A percentile compares a stretch with the other conserved stretches of the same genome.
Evolutionary conservation across 495 filamentous ascomycete genomes (phyloP).

Genomic region (Hypoxylon fragiforme): DNA sequence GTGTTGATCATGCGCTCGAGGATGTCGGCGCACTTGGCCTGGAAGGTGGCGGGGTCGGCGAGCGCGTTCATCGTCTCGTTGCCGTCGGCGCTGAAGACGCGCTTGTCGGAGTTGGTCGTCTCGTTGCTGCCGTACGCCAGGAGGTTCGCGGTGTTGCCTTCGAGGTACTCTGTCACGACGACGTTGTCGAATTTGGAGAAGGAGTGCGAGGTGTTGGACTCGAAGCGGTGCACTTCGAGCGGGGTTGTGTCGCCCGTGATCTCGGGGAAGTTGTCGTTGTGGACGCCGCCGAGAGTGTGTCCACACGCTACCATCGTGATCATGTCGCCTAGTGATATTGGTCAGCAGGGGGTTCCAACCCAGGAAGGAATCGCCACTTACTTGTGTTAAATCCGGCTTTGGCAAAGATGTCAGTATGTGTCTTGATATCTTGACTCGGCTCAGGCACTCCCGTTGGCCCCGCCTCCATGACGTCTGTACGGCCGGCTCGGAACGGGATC

Average conservation of each 20-base stretch:
- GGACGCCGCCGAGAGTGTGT: slow-evolving; percentile 33
- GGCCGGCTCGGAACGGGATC: slow-evolving; percentile 44
- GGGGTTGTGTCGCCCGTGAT: slow-evolving; percentile 3
- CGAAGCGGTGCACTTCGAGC: background rate
- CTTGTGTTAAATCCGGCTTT: slow-evolving; percentile 30
- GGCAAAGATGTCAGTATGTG: slow-evolving; percentile 21
- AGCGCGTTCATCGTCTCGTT: slow-evolving; percentile 44
- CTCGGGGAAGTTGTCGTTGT: slow-evolving; percentile 33
- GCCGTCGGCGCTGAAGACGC: slow-evolving; percentile 44
- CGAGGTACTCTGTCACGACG: background rate
- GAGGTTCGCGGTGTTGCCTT: slow-evolving; percentile 34
- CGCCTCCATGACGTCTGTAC: slow-evolving; percentile 47
- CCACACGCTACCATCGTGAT: slow-evolving; percentile 24
- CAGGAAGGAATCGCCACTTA: background rate
- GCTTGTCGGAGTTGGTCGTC: slow-evolving; percentile 43
- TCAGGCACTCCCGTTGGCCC: slow-evolving; percentile 48
- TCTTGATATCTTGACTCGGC: slow-evolving; percentile 27
- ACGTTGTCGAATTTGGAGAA: slow-evolving; percentile 12
- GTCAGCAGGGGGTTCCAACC: background rate
- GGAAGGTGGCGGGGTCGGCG: slow-evolving; percentile 37
- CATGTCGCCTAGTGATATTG: slow-evolving; percentile 1
- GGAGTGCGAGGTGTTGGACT: background rate
- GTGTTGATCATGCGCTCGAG: slow-evolving; percentile 49
- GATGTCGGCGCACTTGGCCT: slow-evolving; percentile 38
- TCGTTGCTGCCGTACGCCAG: slow-evolving; percentile 35